Percentiles rank a stretch among this genome's conserved stretches.
Evolutionary conservation across 345 rosid species (phyloP).

Genomic region (Geranium brycei): DNA sequence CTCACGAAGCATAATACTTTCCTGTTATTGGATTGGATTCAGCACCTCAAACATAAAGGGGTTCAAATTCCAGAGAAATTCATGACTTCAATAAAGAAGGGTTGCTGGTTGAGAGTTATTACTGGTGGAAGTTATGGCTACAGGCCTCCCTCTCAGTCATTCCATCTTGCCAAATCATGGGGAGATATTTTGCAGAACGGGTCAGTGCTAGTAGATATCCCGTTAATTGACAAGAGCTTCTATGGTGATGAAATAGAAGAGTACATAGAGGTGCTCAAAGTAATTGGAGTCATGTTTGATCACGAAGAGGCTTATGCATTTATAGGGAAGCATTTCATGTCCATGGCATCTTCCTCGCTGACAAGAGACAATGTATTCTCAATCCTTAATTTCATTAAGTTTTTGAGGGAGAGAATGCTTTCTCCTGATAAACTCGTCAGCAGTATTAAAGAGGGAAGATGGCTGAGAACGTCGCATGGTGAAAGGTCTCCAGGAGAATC

Average conservation of each 20-base stretch:
- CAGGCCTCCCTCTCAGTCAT: conserved; percentile 50
- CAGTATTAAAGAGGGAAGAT: conserved; percentile 23
- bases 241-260: conserved; percentile 31
- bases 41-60: conserved; percentile 2
- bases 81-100: conserved; percentile 33
- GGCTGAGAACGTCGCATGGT: conserved; percentile 42
- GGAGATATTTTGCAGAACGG: conserved; percentile 45
- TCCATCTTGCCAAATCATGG: conserved; percentile 39
- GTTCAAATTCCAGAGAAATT: conserved; percentile 25
- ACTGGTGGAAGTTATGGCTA: conserved; percentile 30
- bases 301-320: conserved; percentile 39
- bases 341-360: conserved; percentile 26
- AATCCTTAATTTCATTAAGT: conserved; percentile 38
- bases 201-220: conserved; percentile 48
- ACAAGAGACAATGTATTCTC: conserved; percentile 33
- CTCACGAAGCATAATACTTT: conserved; percentile 41
- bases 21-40: conserved; percentile 50
- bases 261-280: conserved; percentile 33
- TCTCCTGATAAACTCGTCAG: conserved; percentile 29
- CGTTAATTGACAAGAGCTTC: conserved; percentile 41
- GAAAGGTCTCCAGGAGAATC: conserved; percentile 36
- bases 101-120: conserved; percentile 49
- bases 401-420: conserved; percentile 24
- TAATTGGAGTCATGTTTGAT: conserved; percentile 53
- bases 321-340: conserved; percentile 45